phyloP scores from a whole-genome alignment of 441 rosid species.

The Mallotus repandus region DNA sequence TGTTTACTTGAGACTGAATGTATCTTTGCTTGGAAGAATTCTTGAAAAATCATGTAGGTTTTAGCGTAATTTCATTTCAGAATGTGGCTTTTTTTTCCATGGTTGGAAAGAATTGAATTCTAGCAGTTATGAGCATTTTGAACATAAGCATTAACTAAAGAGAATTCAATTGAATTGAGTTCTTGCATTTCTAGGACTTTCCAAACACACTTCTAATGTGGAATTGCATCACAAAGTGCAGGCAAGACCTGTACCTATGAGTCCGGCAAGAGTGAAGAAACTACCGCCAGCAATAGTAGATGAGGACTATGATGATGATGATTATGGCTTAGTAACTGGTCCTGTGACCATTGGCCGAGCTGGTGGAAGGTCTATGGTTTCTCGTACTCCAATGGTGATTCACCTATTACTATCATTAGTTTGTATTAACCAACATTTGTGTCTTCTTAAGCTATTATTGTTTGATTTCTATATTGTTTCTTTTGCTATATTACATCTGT shows the following conservation, averaged over 20 bases:
- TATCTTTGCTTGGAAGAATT: too few relatives aligned
- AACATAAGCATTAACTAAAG: too few relatives aligned
- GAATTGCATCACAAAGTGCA: constrained; percentile 20
- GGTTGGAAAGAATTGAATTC: neutral
- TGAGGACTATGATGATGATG: constrained; percentile 7
- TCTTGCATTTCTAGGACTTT: neutral
- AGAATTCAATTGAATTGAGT: neutral
- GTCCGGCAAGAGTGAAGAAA: constrained; percentile 2
- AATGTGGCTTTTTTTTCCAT: too few relatives aligned
- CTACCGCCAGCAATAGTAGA: constrained; percentile 7
- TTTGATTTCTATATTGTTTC: neutral
- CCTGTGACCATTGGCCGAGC: constrained; percentile 23
- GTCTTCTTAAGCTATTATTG: neutral
- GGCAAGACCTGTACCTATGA: neutral
- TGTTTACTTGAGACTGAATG: too few relatives aligned
- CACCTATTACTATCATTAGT: constrained; percentile 12
- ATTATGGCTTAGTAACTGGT: constrained; percentile 14
- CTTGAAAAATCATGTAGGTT: neutral
- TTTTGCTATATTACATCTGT: constrained; percentile 19
- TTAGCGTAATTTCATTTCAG: too few relatives aligned
- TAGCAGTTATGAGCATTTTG: neutral
- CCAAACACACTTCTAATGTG: neutral
- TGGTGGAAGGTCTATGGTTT: constrained; percentile 20
- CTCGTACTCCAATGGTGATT: constrained; percentile 49
- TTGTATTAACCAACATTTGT: too few relatives aligned